Evolutionary conservation across 768 basidiomycete species (phyloP), one percentile per base, ranked within the genome.

Genomic region (Russula compacta): DNA sequence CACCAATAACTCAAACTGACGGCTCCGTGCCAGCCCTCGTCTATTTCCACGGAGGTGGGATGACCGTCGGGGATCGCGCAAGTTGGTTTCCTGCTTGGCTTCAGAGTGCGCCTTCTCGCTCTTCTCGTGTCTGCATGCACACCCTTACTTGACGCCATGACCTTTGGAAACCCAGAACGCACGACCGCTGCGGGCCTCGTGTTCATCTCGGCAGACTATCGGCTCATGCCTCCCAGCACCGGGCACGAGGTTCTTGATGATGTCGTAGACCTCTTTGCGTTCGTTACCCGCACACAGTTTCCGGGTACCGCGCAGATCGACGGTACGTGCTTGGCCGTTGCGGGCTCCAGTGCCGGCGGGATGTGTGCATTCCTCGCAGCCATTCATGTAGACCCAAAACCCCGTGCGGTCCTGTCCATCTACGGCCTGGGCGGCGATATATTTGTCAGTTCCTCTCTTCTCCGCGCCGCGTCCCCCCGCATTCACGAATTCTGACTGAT

Each of bases 21-120:
- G 17, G 19, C 17, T 39, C 21, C 2, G 50, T 66, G 4, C 75
- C 76, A 6, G 65, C 69, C 21, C 53, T 78, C 7, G 67, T 78
- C 4, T 77, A 73, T 64, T 78, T 77, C 50, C 77, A 78, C 56
- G 77, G 82, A 7, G 86, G 85, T 3, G 84, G 84, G 8, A 70
- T 87, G 36, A 78, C 81, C 0, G 83, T 81, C 15, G 85, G 85
- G 1, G 80, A 82, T 63, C 74, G 79, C 55, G 69, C 67, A 36
- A 82, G 79, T 66, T 87, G 84, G 83, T 82, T 86, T 68, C 85
- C 86, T 2, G 62, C 55, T n/a, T 88, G 86, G 86, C 71, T 87
- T 29, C 70, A 78, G 51, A 76, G 86, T 86, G 33, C 55, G 75
- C 66, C 14, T 51, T 33, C 19, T 11, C 56, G 15, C 56, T 54